These are phyloP conservation scores for Lichtheimia corymbifera DNA, from an alignment of 371 early-diverging fungal genomes.

Conservation along the genomic window DNA sequence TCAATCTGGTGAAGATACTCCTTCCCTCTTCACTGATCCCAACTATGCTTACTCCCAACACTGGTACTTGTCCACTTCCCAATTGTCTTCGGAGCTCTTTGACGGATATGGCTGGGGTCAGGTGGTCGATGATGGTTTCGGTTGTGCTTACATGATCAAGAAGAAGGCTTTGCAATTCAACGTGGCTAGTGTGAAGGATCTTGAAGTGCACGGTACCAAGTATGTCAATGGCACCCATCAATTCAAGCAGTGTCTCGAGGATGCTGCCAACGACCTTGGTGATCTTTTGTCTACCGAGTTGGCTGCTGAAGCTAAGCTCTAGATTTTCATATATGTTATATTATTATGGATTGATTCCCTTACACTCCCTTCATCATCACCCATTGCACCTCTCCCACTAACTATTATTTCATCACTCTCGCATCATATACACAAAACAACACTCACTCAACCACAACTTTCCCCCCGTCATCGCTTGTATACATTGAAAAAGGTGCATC, in stretches of 20 bases:
- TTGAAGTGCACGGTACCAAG: conserved; percentile 48
- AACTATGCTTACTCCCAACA: conserved; percentile 79
- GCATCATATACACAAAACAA: background rate
- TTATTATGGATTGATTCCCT: background rate
- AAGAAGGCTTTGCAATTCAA: conserved; percentile 83
- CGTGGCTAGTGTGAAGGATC: conserved; percentile 65
- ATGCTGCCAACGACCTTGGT: conserved; percentile 76
- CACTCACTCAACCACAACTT: background rate
- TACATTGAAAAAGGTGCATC: background rate
- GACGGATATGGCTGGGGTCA: conserved; percentile 95
- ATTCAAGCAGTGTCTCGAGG: conserved; percentile 59
- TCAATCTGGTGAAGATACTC: conserved; percentile 71
- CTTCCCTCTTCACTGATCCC: conserved; percentile 84
- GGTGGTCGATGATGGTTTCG: conserved; percentile 95
- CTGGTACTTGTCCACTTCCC: conserved; percentile 94
- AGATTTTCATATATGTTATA: conserved; percentile 11
- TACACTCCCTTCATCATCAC: conserved; percentile 1
- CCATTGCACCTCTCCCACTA: background rate
- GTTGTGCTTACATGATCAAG: conserved; percentile 94
- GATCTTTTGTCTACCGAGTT: conserved; percentile 59
- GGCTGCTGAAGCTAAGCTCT: conserved; percentile 51
- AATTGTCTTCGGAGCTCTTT: conserved; percentile 88
- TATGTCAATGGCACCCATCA: conserved; percentile 48
- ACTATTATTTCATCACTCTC: background rate
- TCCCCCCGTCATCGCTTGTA: no score